Evolutionary conservation across 352 stramenopile species (phyloP), one percentile per base, ranked within the genome.

Genomic region (Globisporangium okanoganense): DNA sequence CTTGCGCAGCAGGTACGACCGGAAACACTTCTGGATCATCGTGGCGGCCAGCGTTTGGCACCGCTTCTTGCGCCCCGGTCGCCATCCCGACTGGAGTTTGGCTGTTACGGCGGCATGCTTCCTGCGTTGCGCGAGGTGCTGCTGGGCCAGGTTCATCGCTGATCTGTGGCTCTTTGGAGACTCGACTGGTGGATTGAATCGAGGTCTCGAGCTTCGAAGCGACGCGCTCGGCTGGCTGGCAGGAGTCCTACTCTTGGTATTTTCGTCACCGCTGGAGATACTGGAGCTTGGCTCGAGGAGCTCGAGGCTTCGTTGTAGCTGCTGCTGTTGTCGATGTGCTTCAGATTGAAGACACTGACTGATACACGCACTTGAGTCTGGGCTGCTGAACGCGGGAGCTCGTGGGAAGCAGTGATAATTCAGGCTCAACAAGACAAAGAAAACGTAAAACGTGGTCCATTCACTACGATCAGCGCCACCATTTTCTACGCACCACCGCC

Each of bases 1-100:
- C 9, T 76, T 73, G 44, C 76, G 81, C 45, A 89, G 62, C 61
- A 87, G 62, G 53, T 85, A 84, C 8, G 67, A 79, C 22, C 85
- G 80, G 47, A 83, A 92, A 24, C 61, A 66, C 18, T 79, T 75
- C 61, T 94, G 82, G 61, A 94, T 92, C 79, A 92, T 90, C 3
- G 69, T 66, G 3, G 73, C 78, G 16, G 81, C 85, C 29, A 86
- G 61, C 22, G 73, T 43, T 61, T 76, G 79, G 3, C 70, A 67
- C 16, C 75, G 67, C 60, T 74, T 68, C 65, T 71, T 66, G 51
- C 74, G 47, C 9, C 74, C 56, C 12, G 68, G 64, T 8, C 70
- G 73, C 79, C 78, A 90, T 73, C 79, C 82, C 35, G 76, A 61
- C 27, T 87, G 70, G 24, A 90, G 72, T 65, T 92, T 88, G 27